Conservation (phyloP, 1,284 basidiomycete species). For the Kwoniella shivajii region DNA sequence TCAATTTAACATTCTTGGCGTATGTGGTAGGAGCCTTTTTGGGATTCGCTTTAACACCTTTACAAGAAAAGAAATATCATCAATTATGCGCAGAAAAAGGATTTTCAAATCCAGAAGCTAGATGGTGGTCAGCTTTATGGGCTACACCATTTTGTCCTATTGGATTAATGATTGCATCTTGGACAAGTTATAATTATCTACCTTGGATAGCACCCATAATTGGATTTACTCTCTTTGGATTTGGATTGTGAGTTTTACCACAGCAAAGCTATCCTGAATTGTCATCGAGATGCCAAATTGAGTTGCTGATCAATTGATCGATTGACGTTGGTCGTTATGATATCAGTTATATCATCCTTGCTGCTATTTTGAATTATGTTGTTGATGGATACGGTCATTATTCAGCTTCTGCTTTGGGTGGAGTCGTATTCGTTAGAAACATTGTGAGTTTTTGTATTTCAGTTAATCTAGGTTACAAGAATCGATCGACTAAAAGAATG, state of each 20-base stretch:
- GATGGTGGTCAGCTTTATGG: slow-evolving; percentile 37
- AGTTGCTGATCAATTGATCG: no score
- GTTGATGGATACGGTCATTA: slow-evolving; percentile 40
- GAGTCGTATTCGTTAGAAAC: slow-evolving; percentile 34
- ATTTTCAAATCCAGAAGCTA: slow-evolving; percentile 33
- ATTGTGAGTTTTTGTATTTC: slow-evolving; percentile 30
- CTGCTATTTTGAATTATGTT: slow-evolving; percentile 37
- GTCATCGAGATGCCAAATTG: background rate
- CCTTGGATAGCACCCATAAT: slow-evolving; percentile 40
- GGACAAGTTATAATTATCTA: slow-evolving; percentile 35
- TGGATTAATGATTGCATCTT: slow-evolving; percentile 43
- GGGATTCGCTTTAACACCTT: slow-evolving; percentile 29
- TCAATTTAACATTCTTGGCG: slow-evolving; percentile 37
- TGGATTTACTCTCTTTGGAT: slow-evolving; percentile 39
- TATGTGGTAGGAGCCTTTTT: slow-evolving; percentile 38
- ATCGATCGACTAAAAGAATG: no score
- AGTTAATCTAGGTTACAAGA: no score
- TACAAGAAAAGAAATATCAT: slow-evolving; percentile 35
- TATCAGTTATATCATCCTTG: slow-evolving; percentile 31
- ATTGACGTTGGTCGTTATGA: slow-evolving; percentile 1
- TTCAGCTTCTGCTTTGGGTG: slow-evolving; percentile 32
- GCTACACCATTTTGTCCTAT: slow-evolving; percentile 38
- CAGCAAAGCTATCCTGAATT: background rate
- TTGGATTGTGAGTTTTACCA: slow-evolving; percentile 33
- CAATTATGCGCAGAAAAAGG: slow-evolving; percentile 16